Base-by-base conservation (phyloP, 164 flowering plant species). In the Santalum album region DNA sequence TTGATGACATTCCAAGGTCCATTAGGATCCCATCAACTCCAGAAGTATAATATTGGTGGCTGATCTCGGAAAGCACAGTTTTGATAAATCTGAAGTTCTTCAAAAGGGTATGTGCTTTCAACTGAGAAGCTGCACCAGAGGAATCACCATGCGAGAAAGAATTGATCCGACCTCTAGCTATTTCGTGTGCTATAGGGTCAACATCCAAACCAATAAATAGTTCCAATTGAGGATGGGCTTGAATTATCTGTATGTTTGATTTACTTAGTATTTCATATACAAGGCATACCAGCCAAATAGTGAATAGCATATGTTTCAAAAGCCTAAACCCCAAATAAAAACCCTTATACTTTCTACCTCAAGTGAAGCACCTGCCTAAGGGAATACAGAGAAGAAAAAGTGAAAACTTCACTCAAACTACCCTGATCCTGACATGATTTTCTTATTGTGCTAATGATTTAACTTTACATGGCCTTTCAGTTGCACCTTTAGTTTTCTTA, bases 1-100 rank as follows among this genome's bases (percentile, higher is more conserved):
- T 92, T 24, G 97, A 92, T 64, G 99, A 92, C 83, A 92, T 80
- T 61, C 99, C 99, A 73, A 92, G 72, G 61, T 92, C 99, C 99
- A 92, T 85, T 58, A 92, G 64, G 35, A 89, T 87, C 38, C 90
- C 96, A 73, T 88, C 83, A 47, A 91, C 78, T 29, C 94, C 94
- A 27, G 67, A 27, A 15, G 49, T 27, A 22, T 68, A 23, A 29
- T 70, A 59, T 19, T 65, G 34, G 36, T 63, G 74, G 65, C 82
- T 89, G 63, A 79, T 64, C 26, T 74, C 81, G 21, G 49, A 34
- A 24, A 92, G 71, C 36, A 74, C 80, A 48, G 76, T 65, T 59
- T 73, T 88, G 43, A 89, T 68, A 56, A 68, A 58, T 67, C 56
- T 85, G 40, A 81, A 92, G 67, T 89, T 92, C 69, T 68, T 74